Evolutionary conservation across 1,284 basidiomycete species (phyloP), one percentile per base, ranked within the genome.

Genomic region (Thelephora terrestris): DNA sequence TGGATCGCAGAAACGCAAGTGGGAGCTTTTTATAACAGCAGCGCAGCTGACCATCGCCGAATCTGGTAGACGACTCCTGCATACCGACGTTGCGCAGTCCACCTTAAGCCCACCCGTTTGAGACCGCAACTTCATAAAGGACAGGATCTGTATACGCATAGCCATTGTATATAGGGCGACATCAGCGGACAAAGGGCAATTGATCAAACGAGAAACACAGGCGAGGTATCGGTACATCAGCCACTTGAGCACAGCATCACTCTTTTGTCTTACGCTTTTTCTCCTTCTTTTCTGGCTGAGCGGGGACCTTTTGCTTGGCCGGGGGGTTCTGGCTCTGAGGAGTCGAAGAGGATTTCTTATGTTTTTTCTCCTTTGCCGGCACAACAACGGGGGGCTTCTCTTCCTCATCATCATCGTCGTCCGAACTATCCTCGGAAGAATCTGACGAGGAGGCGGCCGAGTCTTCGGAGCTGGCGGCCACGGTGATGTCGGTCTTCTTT

Each of bases 361-460:
- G 27, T 14, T 17, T 40, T 20, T 34, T 38, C 24, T 51, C 62
- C 60, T 48, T 63, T 61, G 9, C 63, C 64, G 0, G 66, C 66
- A 2, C 56, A 21, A 14, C 25, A n/a, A 23, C 64, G 0, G 61
- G 61, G 24, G 49, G 60, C 20, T 61, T 61, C 3, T 52, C 56
- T 7, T 69, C 72, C 0, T 61, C 68, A 10, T 66, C 66, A 2
- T 61, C 62, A 12, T 67, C 67, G 5, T 68, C 64, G 1, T 56
- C 63, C 3, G 57, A 55, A 42, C 44, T 46, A 14, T 46, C 57
- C 2, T 58, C 61, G 17, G 55, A 61, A n/a, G 57, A 62, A 1
- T 58, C 63, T 6, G 56, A 48, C n/a, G 55, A 58, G 6, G 55
- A 54, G n/a, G 57, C 53, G 17, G 61, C 52, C 18, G 57, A 47